A percentile compares a stretch with the other conserved stretches of the same genome.
Conservation (phyloP, 495 filamentous ascomycete species). For the Podospora pseudopauciseta region DNA sequence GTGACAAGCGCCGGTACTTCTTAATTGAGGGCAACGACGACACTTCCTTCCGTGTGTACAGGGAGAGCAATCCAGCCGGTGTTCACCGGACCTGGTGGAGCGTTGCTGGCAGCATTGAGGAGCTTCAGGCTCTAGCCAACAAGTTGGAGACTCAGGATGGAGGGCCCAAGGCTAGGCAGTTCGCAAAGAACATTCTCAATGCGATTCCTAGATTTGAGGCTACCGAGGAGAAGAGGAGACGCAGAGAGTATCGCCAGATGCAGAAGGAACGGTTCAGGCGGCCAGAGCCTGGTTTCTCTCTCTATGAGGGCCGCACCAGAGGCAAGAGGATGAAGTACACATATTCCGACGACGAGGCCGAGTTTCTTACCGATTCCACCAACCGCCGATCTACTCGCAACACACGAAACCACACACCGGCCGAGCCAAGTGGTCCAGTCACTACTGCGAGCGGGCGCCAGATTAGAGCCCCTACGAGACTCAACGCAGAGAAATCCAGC, state of each 20-base stretch:
- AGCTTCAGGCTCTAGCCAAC: constrained; percentile 67
- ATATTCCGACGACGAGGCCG: constrained; percentile 85
- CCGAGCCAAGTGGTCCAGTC: constrained; percentile 66
- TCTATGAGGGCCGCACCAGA: constrained; percentile 93
- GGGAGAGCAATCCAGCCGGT: constrained; percentile 81
- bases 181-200: constrained; percentile 71
- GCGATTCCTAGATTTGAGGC: constrained; percentile 93
- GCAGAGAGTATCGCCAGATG: constrained; percentile 82
- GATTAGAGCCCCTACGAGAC: constrained; percentile 68
- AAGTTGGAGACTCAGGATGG: constrained; percentile 72
- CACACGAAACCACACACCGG: constrained; percentile 66
- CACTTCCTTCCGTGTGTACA: constrained; percentile 88
- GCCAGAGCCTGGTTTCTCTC: constrained; percentile 82
- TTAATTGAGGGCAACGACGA: constrained; percentile 93
- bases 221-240: constrained; percentile 91
- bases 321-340: constrained; percentile 96
- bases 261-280: constrained; percentile 85
- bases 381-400: constrained; percentile 71
- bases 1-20: constrained; percentile 87
- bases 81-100: constrained; percentile 85
- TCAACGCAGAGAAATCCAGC: constrained; percentile 69
- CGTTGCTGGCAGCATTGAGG: constrained; percentile 85
- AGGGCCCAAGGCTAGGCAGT: constrained; percentile 67
- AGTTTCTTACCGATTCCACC: constrained; percentile 65
- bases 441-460: constrained; percentile 90